A percentile compares a stretch with the other conserved stretches of the same genome.
Conservation (phyloP, 2,329 filamentous ascomycete species). For the Pseudogymnoascus sp. region DNA sequence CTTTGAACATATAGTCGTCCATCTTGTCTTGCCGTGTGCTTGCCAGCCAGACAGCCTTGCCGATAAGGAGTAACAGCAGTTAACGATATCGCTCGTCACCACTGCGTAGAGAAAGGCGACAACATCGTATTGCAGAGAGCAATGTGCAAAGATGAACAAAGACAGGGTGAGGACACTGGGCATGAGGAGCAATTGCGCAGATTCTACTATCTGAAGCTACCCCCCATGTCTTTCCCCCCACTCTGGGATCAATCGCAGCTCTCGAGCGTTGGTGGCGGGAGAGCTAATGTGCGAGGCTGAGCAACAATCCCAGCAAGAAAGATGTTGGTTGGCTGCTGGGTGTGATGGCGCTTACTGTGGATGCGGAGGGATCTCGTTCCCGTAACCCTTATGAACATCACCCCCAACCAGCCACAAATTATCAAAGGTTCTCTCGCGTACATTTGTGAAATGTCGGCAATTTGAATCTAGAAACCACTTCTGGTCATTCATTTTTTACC, state of each 20-base stretch:
- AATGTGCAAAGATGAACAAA: background rate
- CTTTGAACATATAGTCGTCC: conserved; percentile 33
- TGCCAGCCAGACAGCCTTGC: background rate
- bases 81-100: conserved; percentile 3
- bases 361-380: conserved; percentile 5
- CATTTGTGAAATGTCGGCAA: background rate
- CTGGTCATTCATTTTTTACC: conserved; percentile 1
- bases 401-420: conserved; percentile 4
- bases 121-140: background rate
- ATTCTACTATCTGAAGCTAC: background rate
- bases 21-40: conserved; percentile 17
- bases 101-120: background rate
- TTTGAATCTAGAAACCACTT: background rate
- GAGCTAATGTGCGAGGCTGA: conserved; percentile 8
- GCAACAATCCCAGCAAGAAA: background rate
- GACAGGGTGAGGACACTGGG: background rate
- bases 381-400: conserved; percentile 8
- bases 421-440: background rate
- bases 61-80: background rate
- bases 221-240: conserved; percentile 1
- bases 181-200: background rate
- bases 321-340: conserved; percentile 3
- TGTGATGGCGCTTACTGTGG: conserved; percentile 8
- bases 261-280: conserved; percentile 1
- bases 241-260: background rate